Conservation (phyloP, 768 basidiomycete genomes). For the Termitomyces sp. region DNA sequence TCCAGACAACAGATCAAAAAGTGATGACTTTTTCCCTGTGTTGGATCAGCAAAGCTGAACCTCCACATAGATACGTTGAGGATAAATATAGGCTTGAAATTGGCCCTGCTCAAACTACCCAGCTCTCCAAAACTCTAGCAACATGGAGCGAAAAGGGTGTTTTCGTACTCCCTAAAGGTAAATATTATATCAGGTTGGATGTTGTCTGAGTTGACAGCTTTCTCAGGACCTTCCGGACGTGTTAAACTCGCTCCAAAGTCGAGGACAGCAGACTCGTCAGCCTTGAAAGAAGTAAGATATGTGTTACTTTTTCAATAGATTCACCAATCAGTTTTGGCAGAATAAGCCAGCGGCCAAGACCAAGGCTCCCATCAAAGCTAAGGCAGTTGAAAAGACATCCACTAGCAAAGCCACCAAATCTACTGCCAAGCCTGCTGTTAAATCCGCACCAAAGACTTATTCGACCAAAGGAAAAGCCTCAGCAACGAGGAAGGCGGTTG, state of each 20-base stretch:
- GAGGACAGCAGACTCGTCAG: constrained; percentile 30
- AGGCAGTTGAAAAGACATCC: constrained; percentile 19
- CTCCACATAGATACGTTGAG: constrained; percentile 65
- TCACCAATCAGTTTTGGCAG: constrained; percentile 14
- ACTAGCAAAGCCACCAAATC: constrained; percentile 19
- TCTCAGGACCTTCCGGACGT: constrained; percentile 58
- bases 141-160: constrained; percentile 78
- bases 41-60: constrained; percentile 12
- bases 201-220: neutral
- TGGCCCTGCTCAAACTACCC: constrained; percentile 68
- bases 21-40: constrained; percentile 31
- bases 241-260: constrained; percentile 62
- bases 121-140: constrained; percentile 76
- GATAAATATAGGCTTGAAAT: constrained; percentile 77
- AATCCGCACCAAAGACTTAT: constrained; percentile 27
- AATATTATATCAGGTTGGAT: neutral
- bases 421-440: constrained; percentile 23
- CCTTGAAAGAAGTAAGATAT: constrained; percentile 34
- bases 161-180: constrained; percentile 88
- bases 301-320: constrained; percentile 8
- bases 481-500: constrained; percentile 11
- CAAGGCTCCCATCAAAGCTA: constrained; percentile 17
- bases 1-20: constrained; percentile 93
- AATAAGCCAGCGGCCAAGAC: constrained; percentile 31
- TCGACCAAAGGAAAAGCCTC: constrained; percentile 14